phyloP scores from a whole-genome alignment of 495 filamentous ascomycete genomes.

The Evansstolkia leycettana region DNA sequence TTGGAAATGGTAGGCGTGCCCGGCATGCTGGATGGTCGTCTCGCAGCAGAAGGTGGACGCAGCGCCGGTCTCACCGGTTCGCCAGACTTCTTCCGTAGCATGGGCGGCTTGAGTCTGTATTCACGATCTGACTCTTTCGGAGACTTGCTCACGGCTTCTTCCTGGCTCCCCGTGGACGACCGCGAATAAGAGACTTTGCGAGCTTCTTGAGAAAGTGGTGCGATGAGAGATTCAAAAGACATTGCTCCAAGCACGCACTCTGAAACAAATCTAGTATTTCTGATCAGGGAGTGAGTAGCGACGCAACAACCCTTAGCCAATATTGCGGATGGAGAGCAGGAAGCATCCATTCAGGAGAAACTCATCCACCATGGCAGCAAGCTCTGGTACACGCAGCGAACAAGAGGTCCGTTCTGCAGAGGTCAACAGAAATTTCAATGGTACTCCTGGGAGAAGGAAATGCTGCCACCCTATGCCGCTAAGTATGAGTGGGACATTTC shows the following conservation, averaged over 20 bases:
- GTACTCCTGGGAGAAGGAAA: no score
- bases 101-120: conserved; percentile 54
- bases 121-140: conserved; percentile 59
- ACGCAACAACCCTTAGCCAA: no score
- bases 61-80: conserved; percentile 91
- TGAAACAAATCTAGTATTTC: conserved; percentile 2
- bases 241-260: conserved; percentile 1
- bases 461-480: no score
- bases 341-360: no score
- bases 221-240: conserved; percentile 6
- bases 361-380: no score
- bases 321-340: no score
- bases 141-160: conserved; percentile 45
- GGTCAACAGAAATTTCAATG: no score
- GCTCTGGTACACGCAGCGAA: no score
- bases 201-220: conserved; percentile 41
- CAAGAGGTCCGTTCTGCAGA: no score
- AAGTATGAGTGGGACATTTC: no score
- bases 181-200: conserved; percentile 68
- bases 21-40: conserved; percentile 90
- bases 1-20: conserved; percentile 93
- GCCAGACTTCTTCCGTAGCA: conserved; percentile 97
- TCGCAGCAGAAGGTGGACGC: conserved; percentile 52
- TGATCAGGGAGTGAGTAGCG: no score
- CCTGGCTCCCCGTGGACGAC: conserved; percentile 64